Evolutionary conservation across 1,284 basidiomycete genomes (phyloP).

Genomic region (Cutaneotrichosporon arboriforme): DNA sequence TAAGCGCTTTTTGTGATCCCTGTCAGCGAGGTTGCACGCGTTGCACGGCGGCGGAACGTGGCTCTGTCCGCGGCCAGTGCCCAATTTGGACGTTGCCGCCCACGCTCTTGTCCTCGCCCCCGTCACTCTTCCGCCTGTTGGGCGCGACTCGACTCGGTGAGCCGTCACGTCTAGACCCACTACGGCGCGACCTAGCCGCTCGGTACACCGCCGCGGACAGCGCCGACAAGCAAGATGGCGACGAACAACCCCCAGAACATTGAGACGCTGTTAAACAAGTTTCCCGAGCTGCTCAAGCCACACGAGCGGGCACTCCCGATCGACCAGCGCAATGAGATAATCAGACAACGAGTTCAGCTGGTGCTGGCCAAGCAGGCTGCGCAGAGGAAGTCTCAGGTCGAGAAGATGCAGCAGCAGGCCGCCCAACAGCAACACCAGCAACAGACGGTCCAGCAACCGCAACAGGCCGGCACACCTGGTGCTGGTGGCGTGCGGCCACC

Average conservation of each 20-base stretch:
- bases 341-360: slow-evolving; percentile 27
- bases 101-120: no score
- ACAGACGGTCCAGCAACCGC: slow-evolving; percentile 3
- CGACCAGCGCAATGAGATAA: slow-evolving; percentile 28
- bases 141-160: no score
- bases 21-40: no score
- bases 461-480: neutral
- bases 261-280: slow-evolving; percentile 19
- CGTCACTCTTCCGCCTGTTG: no score
- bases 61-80: no score
- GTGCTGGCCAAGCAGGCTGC: slow-evolving; percentile 6
- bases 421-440: neutral
- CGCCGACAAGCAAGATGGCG: no score
- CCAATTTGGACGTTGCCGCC: no score
- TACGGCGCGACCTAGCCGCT: no score
- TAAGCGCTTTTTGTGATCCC: no score
- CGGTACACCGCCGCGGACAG: no score
- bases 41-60: no score
- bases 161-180: no score
- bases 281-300: slow-evolving; percentile 28
- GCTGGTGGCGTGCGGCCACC: neutral
- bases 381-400: neutral
- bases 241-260: slow-evolving; percentile 3
- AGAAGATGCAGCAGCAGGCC: slow-evolving; percentile 4
- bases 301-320: slow-evolving; percentile 27